phyloP scores from a whole-genome alignment of 768 basidiomycete species.

The Psilocybe sp. region DNA sequence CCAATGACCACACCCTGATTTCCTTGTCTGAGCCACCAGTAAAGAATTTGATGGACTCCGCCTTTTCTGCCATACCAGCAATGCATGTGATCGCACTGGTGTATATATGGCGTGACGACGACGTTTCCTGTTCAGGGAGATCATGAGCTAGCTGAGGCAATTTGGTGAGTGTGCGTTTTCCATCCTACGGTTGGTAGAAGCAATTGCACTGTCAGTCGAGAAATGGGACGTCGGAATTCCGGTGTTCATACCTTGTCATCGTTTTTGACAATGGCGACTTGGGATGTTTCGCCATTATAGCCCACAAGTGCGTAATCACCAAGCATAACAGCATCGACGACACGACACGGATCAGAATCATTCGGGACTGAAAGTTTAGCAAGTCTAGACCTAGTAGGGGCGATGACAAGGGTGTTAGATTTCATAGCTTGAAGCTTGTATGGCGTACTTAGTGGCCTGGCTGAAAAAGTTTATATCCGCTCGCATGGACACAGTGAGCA shows the following conservation, averaged over 20 bases:
- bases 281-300: constrained; percentile 37
- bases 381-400: constrained; percentile 29
- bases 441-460: constrained; percentile 22
- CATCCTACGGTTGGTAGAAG: too few species aligned
- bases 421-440: neutral
- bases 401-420: neutral
- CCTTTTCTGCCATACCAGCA: constrained; percentile 27
- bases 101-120: neutral
- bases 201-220: too few species aligned
- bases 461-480: constrained; percentile 43
- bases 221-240: too few species aligned
- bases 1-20: constrained; percentile 39
- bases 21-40: constrained; percentile 47
- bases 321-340: constrained; percentile 44
- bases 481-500: constrained; percentile 44
- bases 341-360: constrained; percentile 32
- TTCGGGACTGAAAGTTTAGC: constrained; percentile 36
- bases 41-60: constrained; percentile 34
- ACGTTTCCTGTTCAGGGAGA: too few species aligned
- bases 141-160: too few species aligned
- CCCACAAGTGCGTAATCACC: constrained; percentile 40
- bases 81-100: constrained; percentile 36
- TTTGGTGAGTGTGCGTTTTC: too few species aligned
- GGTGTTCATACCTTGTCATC: constrained; percentile 16
- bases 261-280: constrained; percentile 38